Conservation (phyloP, 495 filamentous ascomycete genomes). For the Niebla homalea region DNA sequence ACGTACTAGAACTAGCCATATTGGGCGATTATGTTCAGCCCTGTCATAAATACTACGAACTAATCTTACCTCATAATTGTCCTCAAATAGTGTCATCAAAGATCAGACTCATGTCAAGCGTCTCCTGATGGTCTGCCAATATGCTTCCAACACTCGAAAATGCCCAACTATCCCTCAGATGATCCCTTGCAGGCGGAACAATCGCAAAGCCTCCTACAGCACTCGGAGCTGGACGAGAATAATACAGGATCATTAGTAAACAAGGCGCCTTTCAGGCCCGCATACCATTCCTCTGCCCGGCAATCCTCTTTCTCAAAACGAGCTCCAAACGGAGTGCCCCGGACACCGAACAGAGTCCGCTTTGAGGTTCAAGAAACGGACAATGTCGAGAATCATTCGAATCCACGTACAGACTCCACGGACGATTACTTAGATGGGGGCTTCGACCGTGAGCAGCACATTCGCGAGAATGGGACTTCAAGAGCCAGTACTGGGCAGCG, state of each 20-base stretch:
- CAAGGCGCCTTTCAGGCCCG: slow-evolving; percentile 1
- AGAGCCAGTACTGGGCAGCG: slow-evolving; percentile 32
- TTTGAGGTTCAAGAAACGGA: slow-evolving; percentile 56
- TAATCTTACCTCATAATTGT: no score
- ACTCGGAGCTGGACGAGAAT: background rate
- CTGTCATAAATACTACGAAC: no score
- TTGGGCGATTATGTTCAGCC: no score
- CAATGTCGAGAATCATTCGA: slow-evolving; percentile 14
- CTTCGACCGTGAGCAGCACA: slow-evolving; percentile 46
- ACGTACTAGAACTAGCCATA: no score
- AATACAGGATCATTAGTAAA: background rate
- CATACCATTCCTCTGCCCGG: slow-evolving; percentile 11
- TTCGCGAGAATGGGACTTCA: slow-evolving; percentile 19
- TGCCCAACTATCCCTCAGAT: slow-evolving; percentile 6
- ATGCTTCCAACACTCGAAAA: background rate
- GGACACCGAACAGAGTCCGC: slow-evolving; percentile 74
- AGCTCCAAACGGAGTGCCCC: slow-evolving; percentile 32
- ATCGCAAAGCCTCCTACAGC: background rate
- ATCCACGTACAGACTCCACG: no score
- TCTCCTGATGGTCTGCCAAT: background rate
- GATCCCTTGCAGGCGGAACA: slow-evolving; percentile 1
- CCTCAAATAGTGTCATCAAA: no score
- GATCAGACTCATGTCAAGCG: no score
- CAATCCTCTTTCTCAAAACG: slow-evolving; percentile 35
- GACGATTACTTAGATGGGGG: slow-evolving; percentile 29